phyloP scores from a whole-genome alignment of 371 early-diverging fungal genomes.

The Zychaea mexicana region DNA sequence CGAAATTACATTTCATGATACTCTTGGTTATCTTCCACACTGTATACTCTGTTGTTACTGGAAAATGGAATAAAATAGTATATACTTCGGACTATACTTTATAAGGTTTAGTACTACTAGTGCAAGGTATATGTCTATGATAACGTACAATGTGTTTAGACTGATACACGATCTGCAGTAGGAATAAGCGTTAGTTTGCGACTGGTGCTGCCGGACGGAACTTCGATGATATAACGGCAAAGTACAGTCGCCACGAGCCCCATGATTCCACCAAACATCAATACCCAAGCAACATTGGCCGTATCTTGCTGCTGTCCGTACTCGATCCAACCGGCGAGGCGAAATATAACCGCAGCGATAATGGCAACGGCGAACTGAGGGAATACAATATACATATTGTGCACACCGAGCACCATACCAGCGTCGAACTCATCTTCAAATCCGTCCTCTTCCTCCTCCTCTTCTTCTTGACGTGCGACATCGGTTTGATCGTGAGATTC shows the following conservation, averaged over 20 bases:
- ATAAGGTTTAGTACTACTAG: neutral
- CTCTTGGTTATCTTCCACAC: too few species aligned
- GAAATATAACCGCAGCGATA: constrained; percentile 41
- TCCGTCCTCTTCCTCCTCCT: neutral
- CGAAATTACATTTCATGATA: too few species aligned
- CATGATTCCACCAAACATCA: constrained; percentile 53
- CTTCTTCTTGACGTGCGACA: too few species aligned
- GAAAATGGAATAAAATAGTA: neutral
- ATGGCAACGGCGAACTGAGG: constrained; percentile 63
- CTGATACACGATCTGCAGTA: neutral
- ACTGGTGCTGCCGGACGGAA: neutral
- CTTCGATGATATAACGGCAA: constrained; percentile 23
- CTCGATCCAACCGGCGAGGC: constrained; percentile 22
- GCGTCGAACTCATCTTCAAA: constrained; percentile 22
- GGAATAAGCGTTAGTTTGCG: neutral
- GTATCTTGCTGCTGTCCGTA: constrained; percentile 14
- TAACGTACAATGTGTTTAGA: too few species aligned
- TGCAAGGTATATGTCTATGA: neutral
- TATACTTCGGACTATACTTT: neutral
- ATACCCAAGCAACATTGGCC: constrained; percentile 41
- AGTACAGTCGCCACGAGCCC: constrained; percentile 44
- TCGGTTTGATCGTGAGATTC: too few species aligned
- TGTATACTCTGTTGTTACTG: too few species aligned
- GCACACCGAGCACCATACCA: constrained; percentile 70
- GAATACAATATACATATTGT: constrained; percentile 73